Base-by-base conservation (phyloP, 1,284 basidiomycete species). In the Cutaneotrichosporon cyanovorans region DNA sequence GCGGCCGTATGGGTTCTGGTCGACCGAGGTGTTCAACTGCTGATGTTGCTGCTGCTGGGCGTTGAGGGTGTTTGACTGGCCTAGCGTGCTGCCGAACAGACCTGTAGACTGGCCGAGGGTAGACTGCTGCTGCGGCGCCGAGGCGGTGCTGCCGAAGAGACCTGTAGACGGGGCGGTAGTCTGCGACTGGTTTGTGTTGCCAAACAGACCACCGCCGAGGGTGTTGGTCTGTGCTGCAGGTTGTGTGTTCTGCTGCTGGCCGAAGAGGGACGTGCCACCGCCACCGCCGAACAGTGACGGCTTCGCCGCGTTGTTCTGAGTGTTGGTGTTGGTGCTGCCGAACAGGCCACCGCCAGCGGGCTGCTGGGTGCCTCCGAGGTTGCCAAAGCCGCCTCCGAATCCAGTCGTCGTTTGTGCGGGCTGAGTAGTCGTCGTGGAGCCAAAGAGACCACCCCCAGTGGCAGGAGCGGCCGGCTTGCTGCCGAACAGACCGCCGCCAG, bases 1-100 rank as follows among this genome's bases (percentile, higher is more conserved):
- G 49, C 81, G 78, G 35, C 85, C 86, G 65, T 97, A 91, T 0
- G 93, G 91, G 60, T 78, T 77, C 64, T 90, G 83, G 39, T 85
- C 84, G 61, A 97, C 87, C 10, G 88, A 90, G 0, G 88, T 85
- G 12, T 81, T 85, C 45, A 92, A 74, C 0, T 76, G 73, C 12
- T 32, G 46, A n/a, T n/a, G 68, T 53, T 71, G 68, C 37, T 62
- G 60, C 40, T 67, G 65, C 51, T 69, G 62, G 23, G 57, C 58
- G 15, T 15, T 19, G 36, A 32, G 14, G 40, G n/a, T 19, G 57
- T 54, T 58, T 3, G 63, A 63, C 51, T 66, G 65, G 48, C 65
- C 68, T 38, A 67, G 53, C 43, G 55, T 58, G 36, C 46, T 49
- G 30, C 52, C 52, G 31, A 57, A 57, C 20, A 58, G 47, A 20